Percentiles rank a stretch among this genome's conserved stretches.
Evolutionary conservation across 768 basidiomycete genomes (phyloP).

Genomic region (Leccinum aurantiacum): DNA sequence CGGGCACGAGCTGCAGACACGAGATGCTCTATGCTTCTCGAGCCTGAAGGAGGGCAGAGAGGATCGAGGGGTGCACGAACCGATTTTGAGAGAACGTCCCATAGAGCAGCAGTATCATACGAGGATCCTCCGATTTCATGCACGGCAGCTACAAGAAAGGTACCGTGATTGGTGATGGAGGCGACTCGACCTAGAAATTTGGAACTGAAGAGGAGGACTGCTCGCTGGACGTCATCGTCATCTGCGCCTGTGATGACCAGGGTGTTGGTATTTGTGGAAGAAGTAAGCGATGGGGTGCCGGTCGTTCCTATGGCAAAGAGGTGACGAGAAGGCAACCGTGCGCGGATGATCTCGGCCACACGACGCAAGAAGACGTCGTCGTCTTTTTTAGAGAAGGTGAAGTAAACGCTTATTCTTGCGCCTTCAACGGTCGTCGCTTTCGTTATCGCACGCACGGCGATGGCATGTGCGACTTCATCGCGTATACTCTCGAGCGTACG

Average conservation of each 20-base stretch:
- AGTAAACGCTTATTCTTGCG: constrained; percentile 56
- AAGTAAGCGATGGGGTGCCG: constrained; percentile 34
- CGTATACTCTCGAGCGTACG: constrained; percentile 62
- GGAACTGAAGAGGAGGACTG: constrained; percentile 59
- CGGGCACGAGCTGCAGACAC: constrained; percentile 59
- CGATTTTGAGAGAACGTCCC: constrained; percentile 70
- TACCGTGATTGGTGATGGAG: constrained; percentile 36
- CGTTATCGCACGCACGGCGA: constrained; percentile 54
- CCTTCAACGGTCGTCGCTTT: constrained; percentile 52
- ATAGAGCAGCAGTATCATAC: constrained; percentile 66
- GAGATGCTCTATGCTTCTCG: constrained; percentile 56
- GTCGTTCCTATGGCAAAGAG: constrained; percentile 58
- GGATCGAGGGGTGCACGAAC: constrained; percentile 61
- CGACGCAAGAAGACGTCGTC: constrained; percentile 57
- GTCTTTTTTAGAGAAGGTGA: constrained; percentile 57
- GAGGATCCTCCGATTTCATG: constrained; percentile 51
- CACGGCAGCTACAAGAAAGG: constrained; percentile 46
- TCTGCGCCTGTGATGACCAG: constrained; percentile 62
- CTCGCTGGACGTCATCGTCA: constrained; percentile 59
- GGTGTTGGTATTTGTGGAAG: constrained; percentile 35
- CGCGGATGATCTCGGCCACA: constrained; percentile 49
- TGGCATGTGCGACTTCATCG: constrained; percentile 55
- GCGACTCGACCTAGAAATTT: constrained; percentile 69
- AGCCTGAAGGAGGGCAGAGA: constrained; percentile 61
- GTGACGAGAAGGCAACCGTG: constrained; percentile 43